Base-by-base conservation (phyloP, 83 land plant genomes). In the Isoetes engelmannii region DNA sequence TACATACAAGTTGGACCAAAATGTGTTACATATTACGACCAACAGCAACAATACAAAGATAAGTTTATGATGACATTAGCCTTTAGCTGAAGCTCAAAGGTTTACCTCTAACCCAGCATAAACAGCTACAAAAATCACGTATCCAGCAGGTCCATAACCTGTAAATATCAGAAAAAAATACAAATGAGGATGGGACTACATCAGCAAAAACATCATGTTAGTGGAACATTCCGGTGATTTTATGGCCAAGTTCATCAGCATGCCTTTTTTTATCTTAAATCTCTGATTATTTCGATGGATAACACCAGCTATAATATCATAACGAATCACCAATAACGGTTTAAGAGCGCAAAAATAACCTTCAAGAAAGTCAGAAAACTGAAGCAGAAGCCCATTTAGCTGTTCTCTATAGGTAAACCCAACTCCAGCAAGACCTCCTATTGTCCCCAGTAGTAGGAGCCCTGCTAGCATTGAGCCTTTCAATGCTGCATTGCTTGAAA, bases 31-130 rank as follows among this genome's bases (percentile, higher is more conserved):
- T 59, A 18, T 7, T 19, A 59, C 17, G 13, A 59, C 18, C 10
- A 7, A 8, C 8, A 59, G 1, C 18, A 28, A 28, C 2, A 28
- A 28, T 2, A 28, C 37, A 28, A 28, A 28, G 2, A 28, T 28
- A 28, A 28, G 37, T 2, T 28, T 28, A 28, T 28, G 37, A 28
- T 28, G 37, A 2, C 37, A 28, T 28, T 28, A 28, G 37, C 37
- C 37, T 28, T 28, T 28, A 2, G 37, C 37, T 28, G 37, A 28
- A 28, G 37, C 37, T 28, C 37, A 28, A 28, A 28, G 37, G 0
- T 69, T 12, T 84, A 93, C 98, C 87, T 93, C 98, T 56, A 93
- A 69, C 68, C 98, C 98, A 47, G 98, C 98, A 84, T 93, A 93
- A 56, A 86, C 96, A 72, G 88, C 89, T 8, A 90, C 92, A 80